Evolutionary conservation across 306 rosid species (phyloP).

Genomic region (Astragalus glycyphyllos): DNA sequence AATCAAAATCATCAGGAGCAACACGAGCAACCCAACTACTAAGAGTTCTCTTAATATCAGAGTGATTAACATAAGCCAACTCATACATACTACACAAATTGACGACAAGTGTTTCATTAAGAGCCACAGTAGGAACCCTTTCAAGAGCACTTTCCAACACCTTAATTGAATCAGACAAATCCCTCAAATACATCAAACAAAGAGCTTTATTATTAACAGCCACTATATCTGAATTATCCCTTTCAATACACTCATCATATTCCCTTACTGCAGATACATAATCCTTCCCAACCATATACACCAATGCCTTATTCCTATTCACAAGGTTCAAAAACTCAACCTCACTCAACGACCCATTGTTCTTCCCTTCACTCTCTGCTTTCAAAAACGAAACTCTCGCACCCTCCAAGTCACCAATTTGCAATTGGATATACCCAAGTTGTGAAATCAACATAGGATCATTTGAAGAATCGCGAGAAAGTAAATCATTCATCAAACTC

Average conservation of each 20-base stretch:
- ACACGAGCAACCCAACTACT: conserved; percentile 94
- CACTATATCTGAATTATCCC: conserved; percentile 67
- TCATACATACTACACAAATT: conserved; percentile 97
- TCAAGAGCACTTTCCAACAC: conserved; percentile 87
- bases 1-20: conserved; percentile 95
- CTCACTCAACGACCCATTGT: conserved; percentile 56
- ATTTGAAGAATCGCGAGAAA: conserved; percentile 50
- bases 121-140: conserved; percentile 84
- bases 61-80: conserved; percentile 93
- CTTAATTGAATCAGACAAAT: conserved; percentile 92
- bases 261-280: conserved; percentile 94
- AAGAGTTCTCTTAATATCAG: conserved; percentile 85
- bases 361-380: conserved; percentile 58
- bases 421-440: conserved; percentile 85
- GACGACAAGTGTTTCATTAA: conserved; percentile 82
- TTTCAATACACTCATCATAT: conserved; percentile 86
- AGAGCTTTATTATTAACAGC: conserved; percentile 87
- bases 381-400: conserved; percentile 71
- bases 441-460: conserved; percentile 77
- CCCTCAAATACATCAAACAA: conserved; percentile 93
- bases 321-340: conserved; percentile 68
- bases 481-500: conserved; percentile 59
- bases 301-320: conserved; percentile 79
- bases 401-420: conserved; percentile 82
- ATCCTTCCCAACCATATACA: conserved; percentile 86